phyloP scores from a whole-genome alignment of 2,329 filamentous ascomycete genomes.

The Balansia obtecta region DNA sequence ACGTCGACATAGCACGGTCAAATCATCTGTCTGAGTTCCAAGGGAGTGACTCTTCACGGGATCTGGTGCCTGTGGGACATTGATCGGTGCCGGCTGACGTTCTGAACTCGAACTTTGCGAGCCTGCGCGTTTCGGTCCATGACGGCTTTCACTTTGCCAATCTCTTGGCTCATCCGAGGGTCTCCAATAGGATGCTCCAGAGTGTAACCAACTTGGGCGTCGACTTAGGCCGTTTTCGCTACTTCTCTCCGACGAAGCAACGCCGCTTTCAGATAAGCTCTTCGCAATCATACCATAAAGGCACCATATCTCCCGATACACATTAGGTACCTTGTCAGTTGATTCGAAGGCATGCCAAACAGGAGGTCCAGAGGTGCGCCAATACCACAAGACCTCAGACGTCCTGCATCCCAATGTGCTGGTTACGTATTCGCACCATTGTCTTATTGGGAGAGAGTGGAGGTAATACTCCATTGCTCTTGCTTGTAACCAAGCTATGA shows the following conservation, averaged over 20 bases:
- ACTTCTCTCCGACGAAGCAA: not conserved
- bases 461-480: not conserved
- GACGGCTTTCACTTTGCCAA: not conserved
- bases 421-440: constrained; percentile 1
- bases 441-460: not conserved
- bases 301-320: not conserved
- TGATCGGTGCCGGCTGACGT: not conserved
- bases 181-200: not conserved
- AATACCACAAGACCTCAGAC: not conserved
- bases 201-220: not conserved
- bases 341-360: not conserved
- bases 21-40: not conserved
- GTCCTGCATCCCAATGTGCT: not conserved
- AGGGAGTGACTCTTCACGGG: not conserved
- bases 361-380: not conserved
- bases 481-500: constrained; percentile 17
- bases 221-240: not conserved
- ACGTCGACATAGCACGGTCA: not conserved
- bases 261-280: not conserved
- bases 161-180: not conserved
- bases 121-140: not conserved
- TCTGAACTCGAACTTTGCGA: not conserved
- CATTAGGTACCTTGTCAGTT: not conserved
- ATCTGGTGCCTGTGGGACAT: not conserved
- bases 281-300: not conserved